Base-by-base conservation (phyloP, 805 yeast species). In the Monosporozyma aerobia region DNA sequence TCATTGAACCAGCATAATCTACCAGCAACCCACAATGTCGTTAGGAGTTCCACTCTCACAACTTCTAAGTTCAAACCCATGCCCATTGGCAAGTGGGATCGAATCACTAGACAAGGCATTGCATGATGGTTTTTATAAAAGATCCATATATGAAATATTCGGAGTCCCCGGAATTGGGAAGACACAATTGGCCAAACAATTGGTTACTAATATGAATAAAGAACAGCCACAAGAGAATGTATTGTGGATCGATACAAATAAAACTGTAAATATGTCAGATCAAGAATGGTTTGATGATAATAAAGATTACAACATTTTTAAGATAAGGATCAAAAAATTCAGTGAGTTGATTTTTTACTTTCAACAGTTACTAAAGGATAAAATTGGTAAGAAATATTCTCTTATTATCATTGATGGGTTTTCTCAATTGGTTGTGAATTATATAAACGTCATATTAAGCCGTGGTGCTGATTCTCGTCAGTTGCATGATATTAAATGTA, bases 91-190 rank as follows among this genome's bases (percentile, higher is more conserved):
- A 5, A 61, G 61, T 33, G 69, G 69, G 5, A 55, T 59, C 45
- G 41, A 45, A 10, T 52, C 47, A 9, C 53, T 67, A 23, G 70
- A 67, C 49, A 51, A 52, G 9, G 49, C 54, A 8, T 48, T 65
- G 37, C 55, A 56, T 32, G 58, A 54, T 22, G 70, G 70, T 6
- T 62, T 66, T 37, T 62, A 64, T 40, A 53, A 58, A 13, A 49
- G 65, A 44, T 56, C 60, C 22, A 64, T 68, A 25, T 68, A 68
- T 54, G 70, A 67, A 43, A 54, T 68, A 5, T 65, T 58, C 55
- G 71, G 71, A 1, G 65, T 67, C 14, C 70, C 71, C 4, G 70
- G 70, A 2, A 56, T 63, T 9, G 69, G 70, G 13, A 68, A 63
- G 54, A 60, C 67, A 2, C 53, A 49, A 35, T 41, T 67, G 9